A percentile compares a stretch with the other conserved stretches of the same genome.
These are phyloP conservation scores for Trichoderma afroharzianum DNA, from an alignment of 2,329 filamentous ascomycete genomes.

Conservation along the genomic window DNA sequence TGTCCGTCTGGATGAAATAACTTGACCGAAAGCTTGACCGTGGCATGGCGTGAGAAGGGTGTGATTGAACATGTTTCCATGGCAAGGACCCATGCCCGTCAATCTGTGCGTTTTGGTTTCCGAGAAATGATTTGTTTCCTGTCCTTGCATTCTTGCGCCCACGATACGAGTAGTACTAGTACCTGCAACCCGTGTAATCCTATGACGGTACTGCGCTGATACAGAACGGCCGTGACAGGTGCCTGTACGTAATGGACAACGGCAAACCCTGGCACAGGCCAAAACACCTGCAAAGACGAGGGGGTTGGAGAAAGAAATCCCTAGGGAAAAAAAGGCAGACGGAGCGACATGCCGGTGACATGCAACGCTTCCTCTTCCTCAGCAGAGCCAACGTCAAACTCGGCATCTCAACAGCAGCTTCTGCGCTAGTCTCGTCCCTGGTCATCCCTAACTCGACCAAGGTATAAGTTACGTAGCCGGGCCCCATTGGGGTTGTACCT, in stretches of 20 bases:
- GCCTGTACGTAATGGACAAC: background rate
- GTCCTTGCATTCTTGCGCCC: background rate
- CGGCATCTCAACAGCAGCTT: background rate
- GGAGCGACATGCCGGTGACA: slow-evolving; percentile 8
- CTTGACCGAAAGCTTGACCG: no score
- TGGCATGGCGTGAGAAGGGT: background rate
- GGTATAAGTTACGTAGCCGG: background rate
- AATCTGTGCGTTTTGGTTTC: background rate
- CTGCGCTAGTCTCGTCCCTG: background rate
- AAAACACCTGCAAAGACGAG: background rate
- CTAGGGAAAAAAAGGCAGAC: background rate
- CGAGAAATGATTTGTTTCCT: background rate
- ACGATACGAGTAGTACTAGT: background rate
- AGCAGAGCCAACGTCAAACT: background rate
- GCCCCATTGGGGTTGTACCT: background rate
- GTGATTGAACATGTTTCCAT: background rate
- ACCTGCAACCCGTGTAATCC: background rate
- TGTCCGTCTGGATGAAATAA: no score
- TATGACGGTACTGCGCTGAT: background rate
- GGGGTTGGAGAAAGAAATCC: background rate
- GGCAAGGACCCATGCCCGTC: background rate
- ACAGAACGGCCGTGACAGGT: background rate
- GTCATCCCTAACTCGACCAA: background rate
- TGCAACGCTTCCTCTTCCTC: background rate
- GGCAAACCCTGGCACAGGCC: background rate